A percentile compares a stretch with the other conserved stretches of the same genome.
These are phyloP conservation scores for Cenococcum geophilum DNA, from an alignment of 495 filamentous ascomycete species.

Conservation along the genomic window DNA sequence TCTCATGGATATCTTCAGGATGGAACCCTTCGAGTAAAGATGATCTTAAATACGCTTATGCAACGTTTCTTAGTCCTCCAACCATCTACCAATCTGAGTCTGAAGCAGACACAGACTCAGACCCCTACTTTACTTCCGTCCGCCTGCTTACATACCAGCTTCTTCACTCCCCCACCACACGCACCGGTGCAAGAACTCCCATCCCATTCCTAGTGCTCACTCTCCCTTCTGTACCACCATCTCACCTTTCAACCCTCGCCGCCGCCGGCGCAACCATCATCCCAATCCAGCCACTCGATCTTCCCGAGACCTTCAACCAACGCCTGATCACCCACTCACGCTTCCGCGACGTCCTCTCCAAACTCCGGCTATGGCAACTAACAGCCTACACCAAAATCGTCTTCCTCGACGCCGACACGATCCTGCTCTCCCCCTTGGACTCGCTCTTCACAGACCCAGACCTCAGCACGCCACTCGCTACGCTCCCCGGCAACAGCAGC, in stretches of 20 bases:
- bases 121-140: constrained; percentile 4
- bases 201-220: constrained; percentile 15
- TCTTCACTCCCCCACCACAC: constrained; percentile 6
- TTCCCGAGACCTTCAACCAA: constrained; percentile 14
- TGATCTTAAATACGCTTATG: constrained; percentile 4
- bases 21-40: not conserved
- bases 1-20: not conserved
- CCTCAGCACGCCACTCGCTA: not conserved
- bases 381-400: constrained; percentile 28
- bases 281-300: constrained; percentile 9
- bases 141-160: constrained; percentile 16
- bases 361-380: constrained; percentile 27
- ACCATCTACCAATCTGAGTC: not conserved
- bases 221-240: constrained; percentile 4
- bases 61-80: constrained; percentile 6
- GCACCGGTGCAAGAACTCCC: not conserved
- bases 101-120: not conserved
- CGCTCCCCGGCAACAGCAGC: not conserved
- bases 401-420: constrained; percentile 27
- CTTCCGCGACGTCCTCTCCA: constrained; percentile 20
- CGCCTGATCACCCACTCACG: constrained; percentile 8
- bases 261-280: constrained; percentile 15
- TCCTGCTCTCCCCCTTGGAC: constrained; percentile 24
- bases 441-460: constrained; percentile 18
- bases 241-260: constrained; percentile 2